Evolutionary conservation across 2,329 filamentous ascomycete genomes (phyloP).

Genomic region (Pezicula carpinea): DNA sequence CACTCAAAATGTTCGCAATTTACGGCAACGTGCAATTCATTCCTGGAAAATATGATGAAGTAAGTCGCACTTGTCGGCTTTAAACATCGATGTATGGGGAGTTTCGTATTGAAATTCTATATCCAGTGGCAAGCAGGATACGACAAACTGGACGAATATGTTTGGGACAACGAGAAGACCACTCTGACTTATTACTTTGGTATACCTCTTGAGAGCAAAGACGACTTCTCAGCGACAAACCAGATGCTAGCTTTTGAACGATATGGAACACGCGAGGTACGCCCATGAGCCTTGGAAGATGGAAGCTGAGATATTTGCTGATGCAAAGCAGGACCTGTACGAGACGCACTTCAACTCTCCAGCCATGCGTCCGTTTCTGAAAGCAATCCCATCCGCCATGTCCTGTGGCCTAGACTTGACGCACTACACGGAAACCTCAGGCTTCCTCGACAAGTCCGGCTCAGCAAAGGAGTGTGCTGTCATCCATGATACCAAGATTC

Average conservation of each 20-base stretch:
- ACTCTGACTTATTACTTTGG: slow-evolving; percentile 40
- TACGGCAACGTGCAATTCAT: slow-evolving; percentile 32
- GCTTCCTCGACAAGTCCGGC: slow-evolving; percentile 26
- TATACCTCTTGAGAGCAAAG: slow-evolving; percentile 31
- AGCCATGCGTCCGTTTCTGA: slow-evolving; percentile 28
- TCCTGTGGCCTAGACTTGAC: slow-evolving; percentile 30
- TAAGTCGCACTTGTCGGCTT: slow-evolving; percentile 8
- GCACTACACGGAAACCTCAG: slow-evolving; percentile 26
- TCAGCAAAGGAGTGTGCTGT: slow-evolving; percentile 20
- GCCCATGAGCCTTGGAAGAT: neutral
- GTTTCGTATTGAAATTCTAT: neutral
- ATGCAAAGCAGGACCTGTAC: slow-evolving; percentile 25
- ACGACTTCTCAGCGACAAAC: slow-evolving; percentile 26
- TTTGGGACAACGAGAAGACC: slow-evolving; percentile 29
- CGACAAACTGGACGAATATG: slow-evolving; percentile 33
- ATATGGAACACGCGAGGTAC: slow-evolving; percentile 24
- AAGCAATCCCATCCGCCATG: slow-evolving; percentile 22
- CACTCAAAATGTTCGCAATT: slow-evolving; percentile 1
- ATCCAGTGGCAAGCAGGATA: slow-evolving; percentile 36
- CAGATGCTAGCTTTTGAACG: slow-evolving; percentile 33
- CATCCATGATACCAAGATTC: slow-evolving; percentile 28
- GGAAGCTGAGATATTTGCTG: neutral
- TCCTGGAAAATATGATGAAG: slow-evolving; percentile 30
- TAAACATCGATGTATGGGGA: neutral
- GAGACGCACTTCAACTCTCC: slow-evolving; percentile 27